Conservation (phyloP, 202 grass and related monocot species). For the Brachypodium distachyon region DNA sequence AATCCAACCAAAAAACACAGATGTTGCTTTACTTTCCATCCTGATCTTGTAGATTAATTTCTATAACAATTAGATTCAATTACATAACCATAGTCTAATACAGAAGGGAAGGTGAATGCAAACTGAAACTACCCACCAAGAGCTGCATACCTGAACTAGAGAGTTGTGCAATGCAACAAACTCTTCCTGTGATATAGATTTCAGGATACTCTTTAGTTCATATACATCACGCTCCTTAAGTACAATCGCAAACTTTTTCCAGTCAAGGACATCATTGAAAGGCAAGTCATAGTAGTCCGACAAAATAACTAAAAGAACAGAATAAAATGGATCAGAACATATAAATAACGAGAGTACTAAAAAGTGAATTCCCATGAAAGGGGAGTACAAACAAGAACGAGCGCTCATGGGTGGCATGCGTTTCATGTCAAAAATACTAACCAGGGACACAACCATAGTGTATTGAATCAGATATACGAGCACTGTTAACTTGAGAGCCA, state of each 20-base stretch:
- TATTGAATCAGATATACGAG: conserved; percentile 86
- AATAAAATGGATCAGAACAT: conserved; percentile 22
- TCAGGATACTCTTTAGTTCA: conserved; percentile 77
- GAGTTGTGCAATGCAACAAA: conserved; percentile 80
- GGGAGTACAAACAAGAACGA: not conserved
- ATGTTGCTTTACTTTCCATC: not conserved
- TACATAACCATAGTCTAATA: not conserved
- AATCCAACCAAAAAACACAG: not conserved
- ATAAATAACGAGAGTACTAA: not conserved
- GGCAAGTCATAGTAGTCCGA: conserved; percentile 94
- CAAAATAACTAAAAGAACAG: conserved; percentile 78
- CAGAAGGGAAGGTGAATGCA: not conserved
- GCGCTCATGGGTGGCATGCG: not conserved
- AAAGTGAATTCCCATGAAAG: not conserved
- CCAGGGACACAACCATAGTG: conserved; percentile 92
- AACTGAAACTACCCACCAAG: not conserved
- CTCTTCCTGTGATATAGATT: conserved; percentile 72
- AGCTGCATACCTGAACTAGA: conserved; percentile 75
- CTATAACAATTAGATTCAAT: not conserved
- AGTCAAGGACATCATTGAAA: conserved; percentile 88
- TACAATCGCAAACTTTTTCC: conserved; percentile 81
- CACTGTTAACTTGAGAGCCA: conserved; percentile 98
- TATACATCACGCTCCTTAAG: conserved; percentile 92
- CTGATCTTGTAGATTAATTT: not conserved
- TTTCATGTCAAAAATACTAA: conserved; percentile 33